Evolutionary conservation across 2,329 filamentous ascomycete species (phyloP), one percentile per base, ranked within the genome.

Genomic region (Nannizziopsis arthrosporioides): DNA sequence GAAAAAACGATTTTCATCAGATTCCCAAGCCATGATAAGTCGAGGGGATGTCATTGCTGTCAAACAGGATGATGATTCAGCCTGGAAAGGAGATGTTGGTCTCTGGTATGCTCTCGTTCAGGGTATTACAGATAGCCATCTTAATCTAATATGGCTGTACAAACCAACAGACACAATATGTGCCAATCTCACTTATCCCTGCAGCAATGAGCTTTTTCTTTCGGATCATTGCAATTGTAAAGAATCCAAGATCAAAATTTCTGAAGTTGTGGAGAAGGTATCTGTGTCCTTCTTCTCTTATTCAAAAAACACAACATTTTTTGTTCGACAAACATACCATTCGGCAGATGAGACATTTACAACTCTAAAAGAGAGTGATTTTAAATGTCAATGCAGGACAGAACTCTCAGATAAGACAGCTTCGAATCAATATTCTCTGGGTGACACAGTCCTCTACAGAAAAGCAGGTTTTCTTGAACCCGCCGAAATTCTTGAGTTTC

Each of bases 121-220:
- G 49, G 64, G 63, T 1, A 65, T 82, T 0, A 45, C 61, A 14
- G 57, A 59, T 2, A 54, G 60, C 3, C 66, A 67, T 1, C 77
- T 88, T 9, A 73, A 81, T 47, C 75, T 88, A 0, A 71, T 84
- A 1, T 92, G 85, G 85, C 68, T 92, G 0, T 90, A 89, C 55
- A 71, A 76, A 1, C 76, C 85, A 0, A 68, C 71, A 0, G 81
- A 92, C 47, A 92, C 86, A 0, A 75, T 81, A 0, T 84, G 87
- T 38, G 76, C 73, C 0, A 66, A 74, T 5, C 80, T 81, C 64
- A 73, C 72, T 8, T 93, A 90, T 55, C 81, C 82, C 0, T 81
- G 78, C 62, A 53, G 65, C 0, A 84, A 88, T 44, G 85, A 93
- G 62, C 63, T 92, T 0, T 92, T 92, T 52, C 64, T 90, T 0